Evolutionary conservation across 352 stramenopile species (phyloP).

Genomic region (Phytophthora syringae): DNA sequence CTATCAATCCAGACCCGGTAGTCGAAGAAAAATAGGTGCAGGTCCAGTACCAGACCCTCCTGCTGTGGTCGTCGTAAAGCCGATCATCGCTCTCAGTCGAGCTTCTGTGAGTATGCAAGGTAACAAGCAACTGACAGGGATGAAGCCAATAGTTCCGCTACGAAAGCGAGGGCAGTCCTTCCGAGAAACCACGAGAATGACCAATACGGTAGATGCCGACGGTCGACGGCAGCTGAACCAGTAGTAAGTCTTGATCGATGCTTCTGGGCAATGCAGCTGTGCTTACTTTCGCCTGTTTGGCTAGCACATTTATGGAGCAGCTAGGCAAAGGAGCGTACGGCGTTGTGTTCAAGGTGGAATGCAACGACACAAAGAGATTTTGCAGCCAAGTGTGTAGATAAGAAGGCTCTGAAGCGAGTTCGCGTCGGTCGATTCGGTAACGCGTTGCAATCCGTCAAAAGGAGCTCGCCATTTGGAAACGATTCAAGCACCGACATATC

Average conservation of each 20-base stretch:
- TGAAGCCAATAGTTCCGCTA: slow-evolving; percentile 65
- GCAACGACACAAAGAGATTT: slow-evolving; percentile 71
- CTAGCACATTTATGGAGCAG: slow-evolving; percentile 75
- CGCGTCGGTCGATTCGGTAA: slow-evolving; percentile 78
- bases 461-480: slow-evolving; percentile 97
- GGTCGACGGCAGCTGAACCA: slow-evolving; percentile 73
- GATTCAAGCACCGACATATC: slow-evolving; percentile 95
- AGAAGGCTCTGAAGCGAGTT: slow-evolving; percentile 75
- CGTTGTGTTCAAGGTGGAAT: slow-evolving; percentile 71
- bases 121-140: slow-evolving; percentile 47
- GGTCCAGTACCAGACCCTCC: slow-evolving; percentile 16
- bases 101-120: slow-evolving; percentile 14
- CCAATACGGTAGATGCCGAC: slow-evolving; percentile 53
- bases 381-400: slow-evolving; percentile 80
- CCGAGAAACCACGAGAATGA: slow-evolving; percentile 65
- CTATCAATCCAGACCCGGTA: background rate
- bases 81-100: slow-evolving; percentile 16
- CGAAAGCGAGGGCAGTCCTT: slow-evolving; percentile 76
- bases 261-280: background rate
- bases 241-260: slow-evolving; percentile 51
- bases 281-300: background rate
- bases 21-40: slow-evolving; percentile 1
- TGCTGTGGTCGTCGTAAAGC: slow-evolving; percentile 25
- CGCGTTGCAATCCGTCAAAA: slow-evolving; percentile 86
- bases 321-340: slow-evolving; percentile 80